These are phyloP conservation scores for Metroxylon sagu DNA, from an alignment of 176 grass and related monocot genomes.

Conservation along the genomic window DNA sequence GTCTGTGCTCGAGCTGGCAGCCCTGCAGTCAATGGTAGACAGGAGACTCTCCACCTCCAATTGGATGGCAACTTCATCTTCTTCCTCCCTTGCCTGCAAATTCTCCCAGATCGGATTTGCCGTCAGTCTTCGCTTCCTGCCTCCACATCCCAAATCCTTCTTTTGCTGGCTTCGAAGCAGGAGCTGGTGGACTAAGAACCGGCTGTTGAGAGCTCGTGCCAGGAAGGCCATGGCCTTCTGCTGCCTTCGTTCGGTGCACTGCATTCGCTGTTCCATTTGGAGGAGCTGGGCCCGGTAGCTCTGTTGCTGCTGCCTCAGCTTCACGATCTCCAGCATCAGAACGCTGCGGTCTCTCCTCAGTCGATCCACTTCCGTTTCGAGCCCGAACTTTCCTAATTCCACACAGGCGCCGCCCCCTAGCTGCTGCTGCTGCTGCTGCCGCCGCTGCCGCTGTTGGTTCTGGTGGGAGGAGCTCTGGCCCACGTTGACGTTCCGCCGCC, in stretches of 20 bases:
- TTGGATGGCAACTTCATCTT: neutral
- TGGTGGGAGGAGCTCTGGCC: neutral
- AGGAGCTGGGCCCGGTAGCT: conserved; percentile 13
- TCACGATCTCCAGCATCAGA: conserved; percentile 20
- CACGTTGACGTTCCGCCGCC: conserved; percentile 2
- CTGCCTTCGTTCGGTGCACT: conserved; percentile 11
- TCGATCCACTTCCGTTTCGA: conserved; percentile 9
- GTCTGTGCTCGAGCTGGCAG: neutral
- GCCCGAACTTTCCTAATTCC: neutral
- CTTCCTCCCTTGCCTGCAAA: neutral
- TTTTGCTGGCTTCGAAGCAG: neutral
- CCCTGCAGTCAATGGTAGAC: neutral
- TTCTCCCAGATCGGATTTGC: neutral
- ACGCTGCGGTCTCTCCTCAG: conserved; percentile 10
- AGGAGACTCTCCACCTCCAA: neutral
- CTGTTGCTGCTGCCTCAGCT: conserved; percentile 21
- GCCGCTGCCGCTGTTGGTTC: too few relatives aligned
- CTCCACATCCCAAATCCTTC: neutral
- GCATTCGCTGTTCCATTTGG: conserved; percentile 11
- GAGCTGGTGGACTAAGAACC: neutral
- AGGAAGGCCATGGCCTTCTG: conserved; percentile 9
- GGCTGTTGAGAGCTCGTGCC: conserved; percentile 6
- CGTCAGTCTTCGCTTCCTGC: conserved; percentile 9
- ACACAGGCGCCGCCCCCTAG: neutral
- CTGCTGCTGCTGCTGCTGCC: neutral